phyloP scores from a whole-genome alignment of 1,284 basidiomycete genomes.

The Tremellales sp. region DNA sequence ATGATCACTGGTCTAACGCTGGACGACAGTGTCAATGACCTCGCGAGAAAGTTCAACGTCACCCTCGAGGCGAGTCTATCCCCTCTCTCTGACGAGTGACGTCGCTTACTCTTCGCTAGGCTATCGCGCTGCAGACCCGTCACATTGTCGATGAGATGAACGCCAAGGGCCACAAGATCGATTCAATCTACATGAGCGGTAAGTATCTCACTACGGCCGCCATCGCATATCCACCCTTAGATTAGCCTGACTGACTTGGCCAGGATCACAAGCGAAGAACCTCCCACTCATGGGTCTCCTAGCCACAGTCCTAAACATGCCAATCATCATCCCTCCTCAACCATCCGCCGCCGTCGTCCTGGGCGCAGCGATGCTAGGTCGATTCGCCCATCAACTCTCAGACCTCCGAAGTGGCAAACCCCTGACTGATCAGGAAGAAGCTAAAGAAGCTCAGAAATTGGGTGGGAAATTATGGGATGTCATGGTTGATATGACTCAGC shows the following conservation, averaged over 20 bases:
- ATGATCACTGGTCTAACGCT: slow-evolving; percentile 83
- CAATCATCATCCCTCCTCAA: slow-evolving; percentile 75
- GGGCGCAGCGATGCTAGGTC: slow-evolving; percentile 88
- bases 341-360: slow-evolving; percentile 80
- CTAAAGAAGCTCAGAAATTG: slow-evolving; percentile 53
- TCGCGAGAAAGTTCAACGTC: slow-evolving; percentile 85
- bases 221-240: neutral
- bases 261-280: slow-evolving; percentile 86
- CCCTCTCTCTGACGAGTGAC: neutral
- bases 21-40: slow-evolving; percentile 70
- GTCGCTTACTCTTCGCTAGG: slow-evolving; percentile 44
- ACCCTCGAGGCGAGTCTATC: slow-evolving; percentile 65
- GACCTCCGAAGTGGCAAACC: slow-evolving; percentile 32
- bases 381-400: slow-evolving; percentile 70
- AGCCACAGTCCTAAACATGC: slow-evolving; percentile 77
- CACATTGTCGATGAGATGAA: slow-evolving; percentile 96
- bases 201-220: slow-evolving; percentile 15
- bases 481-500: slow-evolving; percentile 94
- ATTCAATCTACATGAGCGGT: slow-evolving; percentile 76
- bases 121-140: slow-evolving; percentile 89
- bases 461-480: slow-evolving; percentile 79
- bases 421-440: slow-evolving; percentile 48
- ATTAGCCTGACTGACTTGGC: neutral
- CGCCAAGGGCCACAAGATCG: slow-evolving; percentile 73
- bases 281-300: slow-evolving; percentile 76